Evolutionary conservation across 2,329 filamentous ascomycete genomes (phyloP).

Genomic region (Botrytis aclada): DNA sequence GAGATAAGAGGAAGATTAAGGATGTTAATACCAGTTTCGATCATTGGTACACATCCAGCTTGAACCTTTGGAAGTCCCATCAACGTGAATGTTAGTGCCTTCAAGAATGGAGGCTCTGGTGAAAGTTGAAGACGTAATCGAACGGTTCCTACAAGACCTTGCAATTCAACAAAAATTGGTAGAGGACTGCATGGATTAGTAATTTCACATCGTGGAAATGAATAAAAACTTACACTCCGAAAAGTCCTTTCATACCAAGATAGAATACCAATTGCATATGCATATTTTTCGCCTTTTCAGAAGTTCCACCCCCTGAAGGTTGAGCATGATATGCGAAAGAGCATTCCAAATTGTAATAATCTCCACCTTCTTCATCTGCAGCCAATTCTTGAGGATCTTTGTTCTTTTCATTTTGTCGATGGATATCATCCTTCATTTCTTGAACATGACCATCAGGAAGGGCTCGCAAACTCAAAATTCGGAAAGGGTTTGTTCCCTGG

Average conservation of each 20-base stretch:
- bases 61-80: conserved; percentile 91
- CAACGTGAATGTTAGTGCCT: conserved; percentile 86
- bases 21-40: conserved; percentile 87
- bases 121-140: conserved; percentile 80
- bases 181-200: conserved; percentile 24
- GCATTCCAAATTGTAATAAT: conserved; percentile 89
- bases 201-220: background rate
- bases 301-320: conserved; percentile 65
- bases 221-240: conserved; percentile 29
- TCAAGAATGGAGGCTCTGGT: conserved; percentile 87
- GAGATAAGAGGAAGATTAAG: conserved; percentile 89
- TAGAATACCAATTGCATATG: conserved; percentile 97
- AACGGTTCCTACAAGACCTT: conserved; percentile 84
- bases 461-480: conserved; percentile 81
- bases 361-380: conserved; percentile 84
- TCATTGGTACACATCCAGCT: conserved; percentile 86
- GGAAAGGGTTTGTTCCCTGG: conserved; percentile 85
- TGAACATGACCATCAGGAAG: conserved; percentile 78
- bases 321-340: conserved; percentile 89
- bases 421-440: conserved; percentile 78
- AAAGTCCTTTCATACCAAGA: conserved; percentile 54
- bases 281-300: conserved; percentile 88
- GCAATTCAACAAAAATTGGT: conserved; percentile 66
- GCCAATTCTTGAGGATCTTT: conserved; percentile 86
- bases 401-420: conserved; percentile 71